Base-by-base conservation (phyloP, 306 rosid genomes). In the Pueraria montana region DNA sequence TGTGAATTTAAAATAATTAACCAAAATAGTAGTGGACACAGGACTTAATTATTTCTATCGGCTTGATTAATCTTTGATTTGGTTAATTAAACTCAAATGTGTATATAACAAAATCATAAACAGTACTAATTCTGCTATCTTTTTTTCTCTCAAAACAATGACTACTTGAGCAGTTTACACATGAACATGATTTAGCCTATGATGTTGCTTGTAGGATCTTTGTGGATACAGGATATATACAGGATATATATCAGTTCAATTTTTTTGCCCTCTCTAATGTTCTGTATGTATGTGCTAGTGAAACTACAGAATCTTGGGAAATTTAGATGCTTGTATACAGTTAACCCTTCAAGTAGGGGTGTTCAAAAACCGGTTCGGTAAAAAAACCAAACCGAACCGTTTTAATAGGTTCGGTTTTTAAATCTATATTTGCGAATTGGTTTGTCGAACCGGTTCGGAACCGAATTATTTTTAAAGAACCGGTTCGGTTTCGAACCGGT, bases 301-400 rank as follows among this genome's bases (percentile, higher is more conserved):
- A 71, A 77, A 65, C 49, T 55, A 18, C 62, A 12, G 49, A 63
- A 70, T 30, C 61, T 38, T 62, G 50, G 11, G 14, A 24, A 85
- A n/a, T 48, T 4, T 18, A 62, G 13, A 69, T 45, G 65, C 74
- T 32, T 46, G 8, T 48, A 58, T 56, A 55, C 79, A 27, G 20
- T 11, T 12, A 76, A 75, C 59, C 70, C 67, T 84, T 89, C 89
- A 90, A 69, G 91, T n/a, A n/a, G n/a, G n/a, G n/a, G n/a, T n/a
- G n/a, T n/a, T n/a, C n/a, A n/a, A n/a, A n/a, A n/a, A n/a, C n/a
- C n/a, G n/a, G n/a, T n/a, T n/a, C n/a, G n/a, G n/a, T n/a, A n/a
- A n/a, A n/a, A n/a, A n/a, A n/a, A n/a, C n/a, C n/a, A n/a, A n/a
- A n/a, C n/a, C n/a, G n/a, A n/a, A n/a, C n/a, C n/a, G n/a, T n/a